Evolutionary conservation across 2,329 filamentous ascomycete species (phyloP).

Genomic region (Clonostachys byssicola): DNA sequence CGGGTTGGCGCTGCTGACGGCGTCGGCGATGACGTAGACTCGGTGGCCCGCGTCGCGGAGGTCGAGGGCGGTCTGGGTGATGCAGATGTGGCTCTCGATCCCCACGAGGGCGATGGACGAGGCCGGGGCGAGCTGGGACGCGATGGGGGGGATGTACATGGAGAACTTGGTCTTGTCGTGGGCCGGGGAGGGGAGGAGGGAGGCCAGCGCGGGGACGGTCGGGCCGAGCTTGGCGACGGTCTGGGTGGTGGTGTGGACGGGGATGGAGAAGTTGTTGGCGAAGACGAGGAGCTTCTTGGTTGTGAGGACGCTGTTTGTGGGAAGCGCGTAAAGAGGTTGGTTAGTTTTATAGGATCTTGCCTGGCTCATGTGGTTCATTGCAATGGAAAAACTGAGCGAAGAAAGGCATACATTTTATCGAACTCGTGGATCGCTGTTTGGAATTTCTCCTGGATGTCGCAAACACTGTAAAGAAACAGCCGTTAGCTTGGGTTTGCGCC

Average conservation of each 20-base stretch:
- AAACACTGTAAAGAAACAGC: constrained; percentile 56
- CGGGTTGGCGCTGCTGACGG: constrained; percentile 80
- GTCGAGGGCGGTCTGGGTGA: constrained; percentile 88
- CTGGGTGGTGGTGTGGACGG: constrained; percentile 84
- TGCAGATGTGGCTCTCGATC: constrained; percentile 91
- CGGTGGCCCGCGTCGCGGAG: constrained; percentile 68
- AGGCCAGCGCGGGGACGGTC: constrained; percentile 68
- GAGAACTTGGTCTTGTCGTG: constrained; percentile 87
- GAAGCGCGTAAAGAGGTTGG: background rate
- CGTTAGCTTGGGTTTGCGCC: no score
- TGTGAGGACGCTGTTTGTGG: constrained; percentile 52
- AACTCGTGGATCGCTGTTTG: constrained; percentile 79
- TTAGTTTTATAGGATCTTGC: constrained; percentile 6
- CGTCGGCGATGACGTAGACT: constrained; percentile 87
- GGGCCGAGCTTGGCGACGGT: constrained; percentile 73
- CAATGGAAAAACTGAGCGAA: background rate
- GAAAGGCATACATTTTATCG: constrained; percentile 62
- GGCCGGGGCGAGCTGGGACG: constrained; percentile 17
- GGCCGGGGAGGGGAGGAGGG: constrained; percentile 48
- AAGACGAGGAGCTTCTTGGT: constrained; percentile 66
- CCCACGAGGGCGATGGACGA: constrained; percentile 75
- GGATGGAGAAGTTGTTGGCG: constrained; percentile 63
- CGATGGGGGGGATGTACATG: constrained; percentile 64
- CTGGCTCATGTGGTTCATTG: constrained; percentile 1
- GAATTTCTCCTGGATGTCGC: constrained; percentile 95